These are phyloP conservation scores for Lipomyces kockii DNA, from an alignment of 805 yeast genomes.

Conservation along the genomic window DNA sequence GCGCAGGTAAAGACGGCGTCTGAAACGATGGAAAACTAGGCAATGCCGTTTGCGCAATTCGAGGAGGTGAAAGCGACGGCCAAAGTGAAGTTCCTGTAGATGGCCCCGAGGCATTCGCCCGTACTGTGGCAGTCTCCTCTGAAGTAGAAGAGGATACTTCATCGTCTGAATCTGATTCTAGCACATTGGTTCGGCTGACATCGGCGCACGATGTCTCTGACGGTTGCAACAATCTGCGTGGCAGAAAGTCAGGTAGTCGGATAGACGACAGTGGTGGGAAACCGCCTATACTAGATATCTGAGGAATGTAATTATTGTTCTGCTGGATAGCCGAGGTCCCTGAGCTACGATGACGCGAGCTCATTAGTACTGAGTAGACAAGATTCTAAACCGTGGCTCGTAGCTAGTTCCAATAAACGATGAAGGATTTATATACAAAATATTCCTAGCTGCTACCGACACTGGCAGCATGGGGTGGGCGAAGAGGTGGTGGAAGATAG, in stretches of 20 bases:
- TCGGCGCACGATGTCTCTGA: conserved; percentile 1
- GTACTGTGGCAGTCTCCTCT: background rate
- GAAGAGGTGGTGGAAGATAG: background rate
- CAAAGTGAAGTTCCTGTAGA: background rate
- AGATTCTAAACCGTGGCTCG: background rate
- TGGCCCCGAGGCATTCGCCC: background rate
- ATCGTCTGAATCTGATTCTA: background rate
- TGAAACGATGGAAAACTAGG: conserved; percentile 10
- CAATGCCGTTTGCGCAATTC: background rate
- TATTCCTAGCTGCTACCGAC: background rate
- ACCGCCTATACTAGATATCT: conserved; percentile 32
- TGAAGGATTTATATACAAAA: background rate
- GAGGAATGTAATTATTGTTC: conserved; percentile 23
- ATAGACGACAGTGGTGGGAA: conserved; percentile 29
- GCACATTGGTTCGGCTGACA: background rate
- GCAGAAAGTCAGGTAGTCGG: conserved; percentile 29
- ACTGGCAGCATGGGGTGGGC: no score
- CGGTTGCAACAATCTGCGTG: conserved; percentile 20
- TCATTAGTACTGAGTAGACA: background rate
- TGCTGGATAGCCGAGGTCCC: background rate
- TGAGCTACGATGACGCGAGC: background rate
- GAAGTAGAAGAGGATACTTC: background rate
- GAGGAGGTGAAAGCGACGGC: conserved; percentile 1
- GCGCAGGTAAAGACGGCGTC: conserved; percentile 15
- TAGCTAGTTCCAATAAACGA: background rate